Percentiles rank a stretch among this genome's conserved stretches.
Evolutionary conservation across 1,284 basidiomycete species (phyloP).

Genomic region (Cutaneotrichosporon mucoides): DNA sequence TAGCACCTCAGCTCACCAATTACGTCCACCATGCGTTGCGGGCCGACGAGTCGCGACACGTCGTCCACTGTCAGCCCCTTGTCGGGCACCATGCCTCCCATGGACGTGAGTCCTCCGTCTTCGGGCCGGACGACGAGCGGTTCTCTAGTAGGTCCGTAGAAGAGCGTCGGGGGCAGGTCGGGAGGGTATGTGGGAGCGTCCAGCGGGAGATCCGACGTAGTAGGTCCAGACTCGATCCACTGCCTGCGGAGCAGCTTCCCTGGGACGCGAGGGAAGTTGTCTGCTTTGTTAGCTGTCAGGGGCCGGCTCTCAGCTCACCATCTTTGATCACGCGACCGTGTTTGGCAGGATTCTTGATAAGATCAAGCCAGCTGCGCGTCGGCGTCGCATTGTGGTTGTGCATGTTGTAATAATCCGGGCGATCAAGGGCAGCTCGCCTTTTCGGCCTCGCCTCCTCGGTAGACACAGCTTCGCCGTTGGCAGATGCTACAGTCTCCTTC

Average conservation of each 20-base stretch:
- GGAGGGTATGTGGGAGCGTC: not conserved
- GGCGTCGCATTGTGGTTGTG: constrained; percentile 47
- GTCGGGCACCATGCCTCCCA: constrained; percentile 46
- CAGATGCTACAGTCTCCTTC: not conserved
- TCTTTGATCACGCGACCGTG: constrained; percentile 36
- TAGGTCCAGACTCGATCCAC: constrained; percentile 30
- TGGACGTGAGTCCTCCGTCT: constrained; percentile 40
- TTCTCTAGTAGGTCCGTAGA: constrained; percentile 40
- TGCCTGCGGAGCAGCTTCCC: constrained; percentile 23
- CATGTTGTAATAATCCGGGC: constrained; percentile 46
- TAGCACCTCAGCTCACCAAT: constrained; percentile 60
- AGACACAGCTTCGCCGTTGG: constrained; percentile 2
- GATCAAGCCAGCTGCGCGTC: constrained; percentile 44
- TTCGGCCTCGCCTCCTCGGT: constrained; percentile 31
- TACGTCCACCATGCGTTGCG: constrained; percentile 74
- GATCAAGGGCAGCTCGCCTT: constrained; percentile 37
- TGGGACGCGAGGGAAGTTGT: constrained; percentile 30
- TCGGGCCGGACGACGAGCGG: constrained; percentile 39
- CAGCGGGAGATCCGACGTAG: not conserved
- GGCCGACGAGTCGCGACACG: constrained; percentile 73
- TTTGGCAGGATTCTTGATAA: constrained; percentile 44
- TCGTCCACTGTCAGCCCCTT: constrained; percentile 54
- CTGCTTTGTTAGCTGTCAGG: constrained; percentile 10
- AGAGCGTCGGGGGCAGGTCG: constrained; percentile 29
- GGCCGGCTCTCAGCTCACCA: constrained; percentile 19